phyloP scores from a whole-genome alignment of 2,329 filamentous ascomycete species.

The Setomelanomma holmii region DNA sequence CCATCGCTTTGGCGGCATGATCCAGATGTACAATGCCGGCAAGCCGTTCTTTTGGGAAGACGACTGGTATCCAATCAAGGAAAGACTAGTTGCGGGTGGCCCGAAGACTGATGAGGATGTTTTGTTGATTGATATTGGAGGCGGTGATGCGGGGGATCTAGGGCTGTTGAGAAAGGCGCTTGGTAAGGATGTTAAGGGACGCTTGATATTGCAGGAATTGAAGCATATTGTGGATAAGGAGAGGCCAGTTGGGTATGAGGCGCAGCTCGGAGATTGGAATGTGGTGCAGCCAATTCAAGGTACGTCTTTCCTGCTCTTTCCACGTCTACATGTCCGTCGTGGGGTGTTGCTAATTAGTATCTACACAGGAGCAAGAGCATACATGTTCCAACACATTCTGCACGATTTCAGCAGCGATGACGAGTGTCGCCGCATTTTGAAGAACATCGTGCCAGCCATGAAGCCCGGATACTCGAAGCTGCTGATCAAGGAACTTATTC shows the following conservation, averaged over 20 bases:
- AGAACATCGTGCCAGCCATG: constrained; percentile 14
- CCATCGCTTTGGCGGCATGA: constrained; percentile 13
- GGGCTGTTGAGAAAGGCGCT: constrained; percentile 5
- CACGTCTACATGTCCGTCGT: too few species aligned
- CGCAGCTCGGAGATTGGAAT: constrained; percentile 12
- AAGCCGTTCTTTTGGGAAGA: constrained; percentile 17
- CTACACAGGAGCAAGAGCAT: constrained; percentile 12
- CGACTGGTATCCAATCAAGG: constrained; percentile 8
- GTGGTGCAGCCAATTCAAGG: constrained; percentile 8
- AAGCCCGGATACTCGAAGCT: constrained; percentile 13
- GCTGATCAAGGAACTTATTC: constrained; percentile 13
- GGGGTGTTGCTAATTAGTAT: too few species aligned
- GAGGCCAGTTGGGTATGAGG: constrained; percentile 10
- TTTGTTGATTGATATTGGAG: constrained; percentile 9
- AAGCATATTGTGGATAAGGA: constrained; percentile 15
- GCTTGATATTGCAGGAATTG: constrained; percentile 19
- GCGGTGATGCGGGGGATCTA: constrained; percentile 8
- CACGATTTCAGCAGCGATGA: constrained; percentile 11
- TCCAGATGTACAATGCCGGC: constrained; percentile 15
- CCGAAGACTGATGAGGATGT: constrained; percentile 8
- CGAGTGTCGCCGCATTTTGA: constrained; percentile 9
- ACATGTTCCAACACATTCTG: constrained; percentile 12
- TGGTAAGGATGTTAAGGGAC: constrained; percentile 10
- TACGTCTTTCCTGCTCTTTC: not conserved
- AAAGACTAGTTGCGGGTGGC: constrained; percentile 7